Percentiles rank a stretch among this genome's conserved stretches.
Conservation (phyloP, 345 rosid genomes). For the Crucihimalaya himalaica region DNA sequence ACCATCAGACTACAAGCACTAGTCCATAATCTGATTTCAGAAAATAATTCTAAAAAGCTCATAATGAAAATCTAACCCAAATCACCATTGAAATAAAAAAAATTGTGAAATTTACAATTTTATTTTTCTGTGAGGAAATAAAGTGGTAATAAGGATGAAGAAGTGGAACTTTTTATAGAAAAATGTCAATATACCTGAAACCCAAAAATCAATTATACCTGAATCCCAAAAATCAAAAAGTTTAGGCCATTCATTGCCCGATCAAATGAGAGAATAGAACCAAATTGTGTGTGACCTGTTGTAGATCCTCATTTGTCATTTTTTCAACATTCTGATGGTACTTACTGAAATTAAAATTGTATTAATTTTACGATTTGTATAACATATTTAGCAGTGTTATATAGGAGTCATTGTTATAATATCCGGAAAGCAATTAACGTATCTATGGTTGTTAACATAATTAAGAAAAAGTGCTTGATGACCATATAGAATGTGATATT, state of each 20-base stretch:
- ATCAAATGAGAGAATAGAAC: not conserved
- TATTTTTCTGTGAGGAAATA: not conserved
- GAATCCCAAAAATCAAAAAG: not conserved
- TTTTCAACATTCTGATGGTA: not conserved
- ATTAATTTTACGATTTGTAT: not conserved
- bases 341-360: not conserved
- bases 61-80: not conserved
- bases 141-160: not conserved
- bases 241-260: not conserved
- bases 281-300: slow-evolving; percentile 3
- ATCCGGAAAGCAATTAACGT: slow-evolving; percentile 2
- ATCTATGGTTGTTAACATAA: not conserved
- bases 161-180: not conserved
- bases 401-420: not conserved
- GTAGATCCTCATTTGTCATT: not conserved
- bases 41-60: not conserved
- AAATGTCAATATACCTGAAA: not conserved
- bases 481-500: not conserved
- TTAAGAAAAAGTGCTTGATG: not conserved
- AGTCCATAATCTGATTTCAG: not conserved
- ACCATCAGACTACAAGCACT: not conserved
- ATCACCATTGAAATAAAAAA: not conserved
- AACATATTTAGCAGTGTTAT: not conserved
- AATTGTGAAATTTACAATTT: not conserved
- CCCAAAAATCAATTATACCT: not conserved